Conservation (phyloP, 305 asterid genomes). For the Caryopteris hybrid region DNA sequence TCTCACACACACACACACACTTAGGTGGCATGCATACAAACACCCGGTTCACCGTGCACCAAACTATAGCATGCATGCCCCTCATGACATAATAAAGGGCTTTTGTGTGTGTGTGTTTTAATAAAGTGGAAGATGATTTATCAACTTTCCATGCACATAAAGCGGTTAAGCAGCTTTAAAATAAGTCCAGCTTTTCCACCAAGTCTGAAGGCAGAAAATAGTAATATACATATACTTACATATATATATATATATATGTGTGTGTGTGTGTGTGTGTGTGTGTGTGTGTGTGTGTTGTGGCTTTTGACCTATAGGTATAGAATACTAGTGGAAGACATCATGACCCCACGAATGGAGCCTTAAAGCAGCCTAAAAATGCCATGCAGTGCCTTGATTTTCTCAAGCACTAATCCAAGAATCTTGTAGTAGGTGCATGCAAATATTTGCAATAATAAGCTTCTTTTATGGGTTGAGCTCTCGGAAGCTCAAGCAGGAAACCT, state of each 20-base stretch:
- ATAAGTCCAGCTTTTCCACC: constrained; percentile 8
- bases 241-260: too few species aligned
- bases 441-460: too few species aligned
- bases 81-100: neutral
- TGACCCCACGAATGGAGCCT: constrained; percentile 7
- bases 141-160: constrained; percentile 20
- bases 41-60: neutral
- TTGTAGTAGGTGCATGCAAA: neutral
- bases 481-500: too few species aligned
- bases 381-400: neutral
- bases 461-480: too few species aligned
- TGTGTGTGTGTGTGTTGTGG: constrained; percentile 10
- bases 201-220: neutral
- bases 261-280: too few species aligned
- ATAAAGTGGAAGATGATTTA: constrained; percentile 22
- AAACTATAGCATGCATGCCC: neutral
- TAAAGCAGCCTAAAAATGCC: neutral
- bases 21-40: neutral
- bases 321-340: constrained; percentile 12
- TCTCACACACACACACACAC: neutral
- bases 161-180: constrained; percentile 13
- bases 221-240: too few species aligned
- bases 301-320: neutral
- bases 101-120: neutral
- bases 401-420: neutral